Base-by-base conservation (phyloP, 2,329 filamentous ascomycete genomes). In the Orbilia brochopaga region DNA sequence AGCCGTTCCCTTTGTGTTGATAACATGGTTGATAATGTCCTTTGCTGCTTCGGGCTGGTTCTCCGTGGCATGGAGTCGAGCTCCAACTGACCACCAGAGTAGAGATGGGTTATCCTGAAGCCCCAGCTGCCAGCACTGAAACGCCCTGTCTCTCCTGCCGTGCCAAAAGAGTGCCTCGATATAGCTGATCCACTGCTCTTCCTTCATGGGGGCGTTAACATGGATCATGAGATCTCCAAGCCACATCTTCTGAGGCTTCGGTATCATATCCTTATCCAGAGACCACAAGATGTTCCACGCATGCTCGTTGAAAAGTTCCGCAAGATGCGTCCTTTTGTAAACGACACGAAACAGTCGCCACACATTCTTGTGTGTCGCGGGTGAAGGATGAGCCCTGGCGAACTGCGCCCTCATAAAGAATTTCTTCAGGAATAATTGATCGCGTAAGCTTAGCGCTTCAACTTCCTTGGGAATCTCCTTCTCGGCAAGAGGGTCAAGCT, bases 161-260 rank as follows among this genome's bases (percentile, higher is more conserved):
- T 73, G 55, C 69, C 69, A 73, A 32, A 73, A 73, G 2, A 73
- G 17, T 2, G 69, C 69, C 27, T 73, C 69, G 13, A 73, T 66
- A 24, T 73, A 73, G 10, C 42, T 42, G 2, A 66, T 66, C 69
- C 61, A 65, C 24, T 73, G 69, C n/a, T 46, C n/a, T 42, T 73
- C 69, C 23, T 60, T 61, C 24, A 66, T 30, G 4, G 65, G 42
- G 1, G 62, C 51, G 4, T 32, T 32, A 44, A 73, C 51, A 15
- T 73, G 51, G 7, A 55, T 53, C 69, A 73, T 73, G n/a, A 66
- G 60, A 11, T 73, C 69, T 13, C 60, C 69, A 23, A 73, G 30
- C 58, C 56, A 65, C 4, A 73, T 53, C 50, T 66, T 73, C 50
- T 50, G 40, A 6, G 32, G 40, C 5, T 57, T 59, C 11, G 69